Base-by-base conservation (phyloP, 1,284 basidiomycete species). In the Flammula alnicola region DNA sequence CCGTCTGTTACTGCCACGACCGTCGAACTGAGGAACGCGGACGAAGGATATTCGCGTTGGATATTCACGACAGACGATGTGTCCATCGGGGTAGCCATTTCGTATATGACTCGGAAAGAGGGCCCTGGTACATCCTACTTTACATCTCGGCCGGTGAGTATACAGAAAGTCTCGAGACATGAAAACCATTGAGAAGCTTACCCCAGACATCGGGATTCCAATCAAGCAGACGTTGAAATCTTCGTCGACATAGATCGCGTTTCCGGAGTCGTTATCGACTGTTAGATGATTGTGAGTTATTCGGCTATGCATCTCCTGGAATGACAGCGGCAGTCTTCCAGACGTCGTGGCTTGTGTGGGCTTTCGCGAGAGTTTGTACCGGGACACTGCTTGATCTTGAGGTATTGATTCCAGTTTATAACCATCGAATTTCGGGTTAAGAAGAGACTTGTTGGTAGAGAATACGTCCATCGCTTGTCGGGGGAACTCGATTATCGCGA, bases 201-300 rank as follows among this genome's bases (percentile, higher is more conserved):
- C 58, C 57, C 52, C 53, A 25, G 48, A 47, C 26, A 49, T 31
- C 9, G 52, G 51, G 14, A 92, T 53, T 41, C 75, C 70, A n/a
- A 91, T 73, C 3, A 80, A 65, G 22, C 91, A 73, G 4, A 93
- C 81, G 41, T 74, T 78, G 56, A 82, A 80, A 7, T 83, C 76
- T 25, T 74, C 72, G 61, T 95, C 92, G 25, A 95, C 70, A 62
- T 93, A 96, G 11, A 87, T 67, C 1, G 79, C 80, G 56, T 77
- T 75, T 11, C 69, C 68, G 5, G 73, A 72, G 19, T 75, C 70
- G 5, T 63, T 58, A 8, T 78, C 78, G 0, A 84, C 69, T 8
- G 76, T 68, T 2, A 96, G 77, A 63, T 95, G 94, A 60, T 96
- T 93, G 70, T 93, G 91, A 25, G 83, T 79, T 38, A 95, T 93